A percentile compares a stretch with the other conserved stretches of the same genome.
phyloP scores from a whole-genome alignment of 768 basidiomycete genomes.

The Agaricus subrufescens region DNA sequence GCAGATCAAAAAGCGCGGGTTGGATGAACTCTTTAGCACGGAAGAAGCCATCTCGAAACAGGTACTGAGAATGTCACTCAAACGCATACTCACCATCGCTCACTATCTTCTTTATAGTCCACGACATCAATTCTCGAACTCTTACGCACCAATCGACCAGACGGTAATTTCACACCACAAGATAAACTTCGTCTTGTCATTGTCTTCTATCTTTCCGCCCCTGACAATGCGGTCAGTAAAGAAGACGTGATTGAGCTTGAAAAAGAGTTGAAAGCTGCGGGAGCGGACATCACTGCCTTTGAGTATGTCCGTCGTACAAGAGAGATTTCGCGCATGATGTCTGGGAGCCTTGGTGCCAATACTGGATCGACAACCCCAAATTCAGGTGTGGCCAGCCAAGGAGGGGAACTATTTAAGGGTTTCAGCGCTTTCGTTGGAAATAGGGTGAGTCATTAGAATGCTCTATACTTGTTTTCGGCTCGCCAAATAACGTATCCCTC shows the following conservation, averaged over 20 bases:
- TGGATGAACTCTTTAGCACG: slow-evolving; percentile 96
- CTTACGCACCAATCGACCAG: slow-evolving; percentile 69
- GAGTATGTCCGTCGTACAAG: slow-evolving; percentile 90
- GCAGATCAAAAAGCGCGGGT: slow-evolving; percentile 89
- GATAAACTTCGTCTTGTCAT: slow-evolving; percentile 94
- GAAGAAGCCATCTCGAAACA: slow-evolving; percentile 91
- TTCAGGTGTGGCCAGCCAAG: slow-evolving; percentile 56
- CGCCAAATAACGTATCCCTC: not conserved
- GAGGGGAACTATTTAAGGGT: slow-evolving; percentile 88
- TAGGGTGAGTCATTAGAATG: slow-evolving; percentile 46
- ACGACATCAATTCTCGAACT: slow-evolving; percentile 78
- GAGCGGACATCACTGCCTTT: slow-evolving; percentile 78
- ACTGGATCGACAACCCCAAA: slow-evolving; percentile 49
- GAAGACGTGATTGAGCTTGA: slow-evolving; percentile 89
- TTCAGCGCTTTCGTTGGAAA: slow-evolving; percentile 85
- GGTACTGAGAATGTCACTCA: slow-evolving; percentile 31
- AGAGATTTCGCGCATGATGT: slow-evolving; percentile 91
- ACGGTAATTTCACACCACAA: slow-evolving; percentile 58
- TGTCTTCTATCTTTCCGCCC: slow-evolving; percentile 90
- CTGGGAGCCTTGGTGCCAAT: slow-evolving; percentile 33
- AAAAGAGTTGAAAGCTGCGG: slow-evolving; percentile 76
- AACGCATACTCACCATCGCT: not conserved
- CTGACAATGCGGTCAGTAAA: slow-evolving; percentile 76
- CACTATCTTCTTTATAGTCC: slow-evolving; percentile 37
- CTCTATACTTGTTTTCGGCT: not conserved